Percentiles rank a stretch among this genome's conserved stretches.
These are phyloP conservation scores for Lanzia echinophila DNA, from an alignment of 2,329 filamentous ascomycete genomes.

Conservation along the genomic window DNA sequence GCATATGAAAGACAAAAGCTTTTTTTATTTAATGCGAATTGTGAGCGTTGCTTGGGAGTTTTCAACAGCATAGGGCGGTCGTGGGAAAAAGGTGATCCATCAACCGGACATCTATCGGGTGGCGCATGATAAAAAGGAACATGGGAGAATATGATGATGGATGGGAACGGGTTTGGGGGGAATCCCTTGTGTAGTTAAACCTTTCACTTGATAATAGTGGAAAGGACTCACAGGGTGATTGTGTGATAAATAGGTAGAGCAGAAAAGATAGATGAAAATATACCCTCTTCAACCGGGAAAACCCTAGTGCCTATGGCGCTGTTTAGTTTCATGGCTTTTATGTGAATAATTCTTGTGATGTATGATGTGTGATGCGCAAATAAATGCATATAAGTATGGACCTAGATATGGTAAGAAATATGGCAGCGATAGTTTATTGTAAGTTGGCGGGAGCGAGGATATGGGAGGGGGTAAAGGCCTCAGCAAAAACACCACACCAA, in stretches of 20 bases:
- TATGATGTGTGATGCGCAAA: too few relatives aligned
- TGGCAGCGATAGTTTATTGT: too few relatives aligned
- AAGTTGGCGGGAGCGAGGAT: too few relatives aligned
- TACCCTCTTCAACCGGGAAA: constrained; percentile 28
- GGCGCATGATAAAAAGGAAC: constrained; percentile 4
- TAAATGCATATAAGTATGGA: too few relatives aligned
- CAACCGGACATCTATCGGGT: constrained; percentile 30
- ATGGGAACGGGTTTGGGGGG: neutral
- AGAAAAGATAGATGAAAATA: constrained; percentile 20
- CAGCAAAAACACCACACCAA: too few relatives aligned
- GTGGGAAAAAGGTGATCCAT: constrained; percentile 30
- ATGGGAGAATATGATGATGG: neutral
- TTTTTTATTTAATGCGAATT: constrained; percentile 9
- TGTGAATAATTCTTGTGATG: too few relatives aligned
- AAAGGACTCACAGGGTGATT: constrained; percentile 1
- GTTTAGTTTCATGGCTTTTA: neutral
- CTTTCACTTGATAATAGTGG: neutral
- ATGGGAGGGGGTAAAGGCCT: too few relatives aligned
- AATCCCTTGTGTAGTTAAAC: constrained; percentile 10
- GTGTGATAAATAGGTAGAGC: constrained; percentile 4
- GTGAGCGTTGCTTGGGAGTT: constrained; percentile 11
- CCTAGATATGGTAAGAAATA: too few relatives aligned
- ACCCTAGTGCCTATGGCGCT: too few relatives aligned
- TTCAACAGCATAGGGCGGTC: constrained; percentile 30
- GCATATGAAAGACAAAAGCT: constrained; percentile 29